Base-by-base conservation (phyloP, 352 stramenopile species). In the Globisporangium spinosum region DNA sequence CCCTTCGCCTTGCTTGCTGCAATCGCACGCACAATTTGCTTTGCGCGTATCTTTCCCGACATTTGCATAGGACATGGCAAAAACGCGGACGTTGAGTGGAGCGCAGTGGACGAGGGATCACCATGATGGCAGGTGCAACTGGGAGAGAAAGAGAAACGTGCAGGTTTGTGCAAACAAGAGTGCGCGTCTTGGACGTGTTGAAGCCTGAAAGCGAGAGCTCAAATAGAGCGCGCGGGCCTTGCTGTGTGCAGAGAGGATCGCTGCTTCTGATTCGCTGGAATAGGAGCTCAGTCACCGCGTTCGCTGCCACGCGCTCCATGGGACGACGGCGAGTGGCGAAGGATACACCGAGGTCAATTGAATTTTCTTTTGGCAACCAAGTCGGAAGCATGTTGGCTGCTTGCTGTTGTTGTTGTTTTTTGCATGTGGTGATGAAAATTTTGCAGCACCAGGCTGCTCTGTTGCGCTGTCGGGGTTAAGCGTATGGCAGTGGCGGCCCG, bases 11-110 rank as follows among this genome's bases (percentile, higher is more conserved):
- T 38, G 53, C 53, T 59, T 22, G 54, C 15, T 59, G 27, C 54
- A 59, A 59, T 29, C 34, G 54, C 54, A 59, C 54, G 54, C 54
- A 23, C 13, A 15, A 45, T 17, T 45, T 4, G 51, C 10, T 32
- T 32, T 32, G 29, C 3, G 15, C 54, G 25, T 59, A 40, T 40
- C 54, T 59, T 40, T 35, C 6, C 51, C 51, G 17, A n/a, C 54
- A 32, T 59, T 23, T 59, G 25, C 54, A 59, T 58, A 59, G 5
- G 54, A 59, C 25, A 32, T 59, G 54, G 54, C 54, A 6, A 40
- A 59, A 59, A 32, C 13, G 38, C 10, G 12, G 12, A 12, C 38
- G 12, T 45, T 20, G 25, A 59, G 13, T 59, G 53, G 51, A 22
- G 49, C 49, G 20, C 23, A 34, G 51, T 58, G 53, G 54, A 40